Conservation (phyloP, 192 early-diverging fungal species). For the Dimargaris verticillata region DNA sequence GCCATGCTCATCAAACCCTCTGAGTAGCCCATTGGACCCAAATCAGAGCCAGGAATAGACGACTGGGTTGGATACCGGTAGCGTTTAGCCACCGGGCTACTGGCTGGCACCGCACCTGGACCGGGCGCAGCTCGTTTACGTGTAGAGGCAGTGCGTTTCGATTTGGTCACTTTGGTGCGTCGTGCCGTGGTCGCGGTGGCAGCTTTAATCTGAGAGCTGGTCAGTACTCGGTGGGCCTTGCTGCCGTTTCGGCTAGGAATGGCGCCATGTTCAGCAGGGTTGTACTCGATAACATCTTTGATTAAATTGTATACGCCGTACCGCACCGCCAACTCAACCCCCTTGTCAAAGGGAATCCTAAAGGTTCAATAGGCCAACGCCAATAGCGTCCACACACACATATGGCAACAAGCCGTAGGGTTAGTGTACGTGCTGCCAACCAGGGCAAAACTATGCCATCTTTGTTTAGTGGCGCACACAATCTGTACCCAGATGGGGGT, state of each 20-base stretch:
- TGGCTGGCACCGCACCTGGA: not conserved
- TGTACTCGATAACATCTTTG: conserved; percentile 66
- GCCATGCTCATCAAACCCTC: too few relatives aligned
- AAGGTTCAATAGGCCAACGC: not conserved
- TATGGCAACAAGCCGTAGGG: too few relatives aligned
- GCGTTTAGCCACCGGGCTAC: conserved; percentile 5
- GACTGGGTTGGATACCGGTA: not conserved
- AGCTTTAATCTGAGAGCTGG: not conserved
- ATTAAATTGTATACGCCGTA: conserved; percentile 63
- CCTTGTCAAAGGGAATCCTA: conserved; percentile 78
- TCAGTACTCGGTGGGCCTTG: conserved; percentile 11
- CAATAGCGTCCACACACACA: too few relatives aligned
- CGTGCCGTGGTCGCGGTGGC: too few relatives aligned
- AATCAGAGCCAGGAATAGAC: too few relatives aligned
- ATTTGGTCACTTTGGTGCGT: too few relatives aligned
- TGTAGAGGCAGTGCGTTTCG: not conserved
- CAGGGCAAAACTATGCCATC: too few relatives aligned
- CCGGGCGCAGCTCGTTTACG: not conserved
- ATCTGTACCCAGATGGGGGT: too few relatives aligned
- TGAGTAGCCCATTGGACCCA: too few relatives aligned
- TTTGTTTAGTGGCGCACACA: too few relatives aligned
- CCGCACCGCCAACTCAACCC: conserved; percentile 59
- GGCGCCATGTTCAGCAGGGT: conserved; percentile 35
- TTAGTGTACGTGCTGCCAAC: too few relatives aligned
- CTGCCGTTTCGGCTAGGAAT: conserved; percentile 7